phyloP scores from a whole-genome alignment of 2,329 filamentous ascomycete species.

The Colletotrichum graminicola region DNA sequence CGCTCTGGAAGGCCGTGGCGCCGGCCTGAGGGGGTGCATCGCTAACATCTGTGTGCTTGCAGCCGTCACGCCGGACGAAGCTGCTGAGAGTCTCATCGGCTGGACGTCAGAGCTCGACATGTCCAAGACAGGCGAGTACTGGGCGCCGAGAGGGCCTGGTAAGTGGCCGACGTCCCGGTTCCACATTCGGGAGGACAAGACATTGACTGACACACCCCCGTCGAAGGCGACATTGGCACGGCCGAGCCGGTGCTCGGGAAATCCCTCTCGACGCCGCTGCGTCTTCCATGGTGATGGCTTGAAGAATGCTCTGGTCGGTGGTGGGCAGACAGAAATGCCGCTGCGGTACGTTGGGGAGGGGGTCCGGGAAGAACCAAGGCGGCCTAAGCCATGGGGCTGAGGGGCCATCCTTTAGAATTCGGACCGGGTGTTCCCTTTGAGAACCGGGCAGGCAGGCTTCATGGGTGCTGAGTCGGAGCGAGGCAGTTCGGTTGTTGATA shows the following conservation, averaged over 20 bases:
- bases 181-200: slow-evolving; percentile 27
- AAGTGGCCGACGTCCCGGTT: slow-evolving; percentile 49
- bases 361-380: not conserved
- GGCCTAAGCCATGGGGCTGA: not conserved
- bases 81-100: slow-evolving; percentile 71
- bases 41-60: slow-evolving; percentile 39
- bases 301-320: slow-evolving; percentile 16
- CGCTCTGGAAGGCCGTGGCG: not conserved
- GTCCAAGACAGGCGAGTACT: slow-evolving; percentile 76
- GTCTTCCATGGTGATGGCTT: slow-evolving; percentile 72
- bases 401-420: slow-evolving; percentile 2
- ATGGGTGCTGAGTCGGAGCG: slow-evolving; percentile 28
- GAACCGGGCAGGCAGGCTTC: slow-evolving; percentile 25
- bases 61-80: slow-evolving; percentile 77
- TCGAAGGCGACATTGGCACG: slow-evolving; percentile 74
- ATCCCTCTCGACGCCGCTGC: slow-evolving; percentile 71
- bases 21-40: not conserved
- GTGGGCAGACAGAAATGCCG: not conserved
- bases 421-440: slow-evolving; percentile 18
- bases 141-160: slow-evolving; percentile 79
- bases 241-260: slow-evolving; percentile 73
- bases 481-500: slow-evolving; percentile 3
- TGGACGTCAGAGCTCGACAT: slow-evolving; percentile 75
- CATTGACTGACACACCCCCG: slow-evolving; percentile 39
- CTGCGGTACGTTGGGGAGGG: not conserved